Percentiles rank a stretch among this genome's conserved stretches.
These are phyloP conservation scores for Pterocarpus macrocarpus DNA, from an alignment of 306 rosid genomes.

Conservation along the genomic window DNA sequence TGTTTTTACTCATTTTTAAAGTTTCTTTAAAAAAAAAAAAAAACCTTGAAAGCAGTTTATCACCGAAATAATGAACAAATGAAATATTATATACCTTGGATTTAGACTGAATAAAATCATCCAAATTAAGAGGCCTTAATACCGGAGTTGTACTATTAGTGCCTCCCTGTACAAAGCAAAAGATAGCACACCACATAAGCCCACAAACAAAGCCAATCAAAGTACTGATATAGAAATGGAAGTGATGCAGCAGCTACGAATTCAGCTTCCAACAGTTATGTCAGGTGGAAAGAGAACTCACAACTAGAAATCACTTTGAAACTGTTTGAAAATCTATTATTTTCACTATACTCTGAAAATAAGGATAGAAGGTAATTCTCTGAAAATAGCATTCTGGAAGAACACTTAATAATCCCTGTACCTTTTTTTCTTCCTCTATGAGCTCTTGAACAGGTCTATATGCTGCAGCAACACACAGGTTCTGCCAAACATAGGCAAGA, in stretches of 20 bases:
- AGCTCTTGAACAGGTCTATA: conserved; percentile 97
- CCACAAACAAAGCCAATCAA: neutral
- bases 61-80: neutral
- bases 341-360: neutral
- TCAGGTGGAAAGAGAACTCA: too few relatives aligned
- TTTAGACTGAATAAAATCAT: conserved; percentile 87
- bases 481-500: conserved; percentile 60
- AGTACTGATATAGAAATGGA: neutral
- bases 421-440: conserved; percentile 81
- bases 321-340: neutral
- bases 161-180: conserved; percentile 56
- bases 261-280: too few relatives aligned
- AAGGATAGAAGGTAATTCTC: too few relatives aligned
- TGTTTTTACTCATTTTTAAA: too few relatives aligned
- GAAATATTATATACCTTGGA: conserved; percentile 65
- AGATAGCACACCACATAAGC: conserved; percentile 23
- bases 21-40: too few relatives aligned
- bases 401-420: conserved; percentile 31
- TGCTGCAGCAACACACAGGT: conserved; percentile 96
- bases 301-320: neutral
- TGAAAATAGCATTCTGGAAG: neutral
- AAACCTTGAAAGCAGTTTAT: too few relatives aligned
- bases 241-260: too few relatives aligned
- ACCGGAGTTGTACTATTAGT: conserved; percentile 39
- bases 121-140: conserved; percentile 72